Conservation (phyloP, 805 yeast species). For the Saturnispora serradocipensis region DNA sequence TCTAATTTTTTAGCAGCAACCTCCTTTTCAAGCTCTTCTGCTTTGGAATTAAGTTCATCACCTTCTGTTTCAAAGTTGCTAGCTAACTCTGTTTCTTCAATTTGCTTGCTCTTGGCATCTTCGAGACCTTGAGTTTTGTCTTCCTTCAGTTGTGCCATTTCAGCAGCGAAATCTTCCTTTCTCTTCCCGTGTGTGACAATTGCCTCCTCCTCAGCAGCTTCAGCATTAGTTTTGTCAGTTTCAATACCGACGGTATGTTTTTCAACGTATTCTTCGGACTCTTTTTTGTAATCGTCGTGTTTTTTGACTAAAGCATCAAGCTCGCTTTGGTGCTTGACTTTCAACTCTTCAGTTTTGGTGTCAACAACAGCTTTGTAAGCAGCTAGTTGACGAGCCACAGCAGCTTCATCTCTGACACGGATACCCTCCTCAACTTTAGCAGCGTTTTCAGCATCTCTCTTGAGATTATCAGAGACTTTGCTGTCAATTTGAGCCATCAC, state of each 20-base stretch:
- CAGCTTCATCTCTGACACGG: constrained; percentile 23
- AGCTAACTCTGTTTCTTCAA: constrained; percentile 22
- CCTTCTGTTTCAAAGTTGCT: constrained; percentile 33
- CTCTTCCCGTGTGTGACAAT: constrained; percentile 37
- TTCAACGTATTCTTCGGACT: constrained; percentile 32
- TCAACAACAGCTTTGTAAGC: constrained; percentile 31
- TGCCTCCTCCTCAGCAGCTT: constrained; percentile 38
- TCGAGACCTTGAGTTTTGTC: constrained; percentile 22
- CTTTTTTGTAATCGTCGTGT: constrained; percentile 23
- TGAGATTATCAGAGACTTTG: constrained; percentile 33
- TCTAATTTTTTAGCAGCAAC: constrained; percentile 35
- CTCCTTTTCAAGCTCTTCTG: constrained; percentile 30
- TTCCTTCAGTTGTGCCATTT: constrained; percentile 37
- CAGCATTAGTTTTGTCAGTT: constrained; percentile 36
- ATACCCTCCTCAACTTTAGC: constrained; percentile 24
- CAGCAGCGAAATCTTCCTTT: constrained; percentile 33
- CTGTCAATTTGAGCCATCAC: constrained; percentile 42
- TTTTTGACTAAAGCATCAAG: constrained; percentile 19
- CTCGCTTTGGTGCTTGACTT: constrained; percentile 17
- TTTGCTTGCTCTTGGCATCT: constrained; percentile 25
- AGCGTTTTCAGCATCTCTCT: constrained; percentile 23
- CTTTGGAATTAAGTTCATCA: constrained; percentile 29
- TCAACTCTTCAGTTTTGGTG: constrained; percentile 30
- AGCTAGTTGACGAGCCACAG: constrained; percentile 30
- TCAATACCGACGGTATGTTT: constrained; percentile 35